A percentile compares a stretch with the other conserved stretches of the same genome.
These are phyloP conservation scores for Breviolum minutum DNA, from an alignment of 73 alveolate species.

Conservation along the genomic window DNA sequence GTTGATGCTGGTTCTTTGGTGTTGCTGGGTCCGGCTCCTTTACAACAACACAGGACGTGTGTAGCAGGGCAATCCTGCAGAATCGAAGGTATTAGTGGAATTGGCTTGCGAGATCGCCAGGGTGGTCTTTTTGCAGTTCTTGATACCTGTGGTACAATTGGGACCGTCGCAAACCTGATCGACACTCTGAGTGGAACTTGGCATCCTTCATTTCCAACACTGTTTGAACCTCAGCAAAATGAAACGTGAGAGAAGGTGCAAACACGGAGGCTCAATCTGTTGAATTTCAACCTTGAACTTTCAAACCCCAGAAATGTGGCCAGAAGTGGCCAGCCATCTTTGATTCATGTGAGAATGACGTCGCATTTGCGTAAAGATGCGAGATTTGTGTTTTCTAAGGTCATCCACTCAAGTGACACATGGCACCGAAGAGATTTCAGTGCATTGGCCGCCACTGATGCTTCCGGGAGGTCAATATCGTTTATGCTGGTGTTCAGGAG, in stretches of 20 bases:
- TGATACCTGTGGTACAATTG: constrained; percentile 3
- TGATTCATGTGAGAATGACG: no score
- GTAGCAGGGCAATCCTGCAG: constrained; percentile 11
- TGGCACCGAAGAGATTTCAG: not conserved
- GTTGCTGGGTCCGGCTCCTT: constrained; percentile 21
- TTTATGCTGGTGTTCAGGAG: constrained; percentile 63
- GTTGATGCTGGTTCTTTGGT: constrained; percentile 5
- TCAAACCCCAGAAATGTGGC: no score
- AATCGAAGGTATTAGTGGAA: constrained; percentile 1
- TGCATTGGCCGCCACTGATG: not conserved
- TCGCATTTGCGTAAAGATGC: no score
- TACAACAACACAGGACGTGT: constrained; percentile 48
- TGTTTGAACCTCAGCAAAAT: not conserved
- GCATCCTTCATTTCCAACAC: no score
- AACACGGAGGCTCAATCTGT: no score
- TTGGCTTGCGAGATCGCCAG: not conserved
- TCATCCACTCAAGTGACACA: no score
- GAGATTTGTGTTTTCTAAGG: no score
- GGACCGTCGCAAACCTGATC: no score
- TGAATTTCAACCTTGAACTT: no score
- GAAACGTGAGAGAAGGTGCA: no score
- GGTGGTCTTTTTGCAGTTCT: constrained; percentile 30
- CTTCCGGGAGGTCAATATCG: constrained; percentile 38
- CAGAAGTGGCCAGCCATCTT: no score
- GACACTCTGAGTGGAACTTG: no score